Conservation (phyloP, 306 rosid genomes). For the Rubus idaeus region DNA sequence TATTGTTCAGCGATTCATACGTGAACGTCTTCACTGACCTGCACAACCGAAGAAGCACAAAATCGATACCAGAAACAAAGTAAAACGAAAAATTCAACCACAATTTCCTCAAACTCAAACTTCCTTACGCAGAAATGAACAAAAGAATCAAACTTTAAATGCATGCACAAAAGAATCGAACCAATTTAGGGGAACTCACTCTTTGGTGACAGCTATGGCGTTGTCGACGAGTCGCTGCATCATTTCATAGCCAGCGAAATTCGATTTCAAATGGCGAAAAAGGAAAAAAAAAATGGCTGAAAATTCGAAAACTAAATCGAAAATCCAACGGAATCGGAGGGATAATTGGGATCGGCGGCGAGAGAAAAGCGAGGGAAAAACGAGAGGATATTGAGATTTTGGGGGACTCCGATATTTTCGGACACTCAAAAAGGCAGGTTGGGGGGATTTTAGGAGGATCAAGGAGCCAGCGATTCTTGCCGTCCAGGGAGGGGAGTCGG, state of each 20-base stretch:
- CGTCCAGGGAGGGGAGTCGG: background rate
- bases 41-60: constrained; percentile 33
- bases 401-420: background rate
- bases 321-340: constrained; percentile 12
- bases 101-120: background rate
- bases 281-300: background rate
- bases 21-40: constrained; percentile 92
- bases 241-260: constrained; percentile 27
- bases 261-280: background rate
- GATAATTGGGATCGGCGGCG: constrained; percentile 13
- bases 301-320: constrained; percentile 12
- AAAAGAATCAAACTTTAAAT: background rate
- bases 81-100: background rate
- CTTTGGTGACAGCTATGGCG: constrained; percentile 67
- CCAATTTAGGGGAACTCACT: constrained; percentile 45
- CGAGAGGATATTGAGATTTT: background rate
- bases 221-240: constrained; percentile 69
- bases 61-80: constrained; percentile 7
- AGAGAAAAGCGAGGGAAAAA: constrained; percentile 7
- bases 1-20: constrained; percentile 67
- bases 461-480: constrained; percentile 16
- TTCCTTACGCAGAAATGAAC: background rate
- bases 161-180: background rate
- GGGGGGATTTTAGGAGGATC: too few relatives aligned
- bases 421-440: background rate